Evolutionary conservation across 148 eudicot species (phyloP).

Genomic region (Rhododendron griersonianum): DNA sequence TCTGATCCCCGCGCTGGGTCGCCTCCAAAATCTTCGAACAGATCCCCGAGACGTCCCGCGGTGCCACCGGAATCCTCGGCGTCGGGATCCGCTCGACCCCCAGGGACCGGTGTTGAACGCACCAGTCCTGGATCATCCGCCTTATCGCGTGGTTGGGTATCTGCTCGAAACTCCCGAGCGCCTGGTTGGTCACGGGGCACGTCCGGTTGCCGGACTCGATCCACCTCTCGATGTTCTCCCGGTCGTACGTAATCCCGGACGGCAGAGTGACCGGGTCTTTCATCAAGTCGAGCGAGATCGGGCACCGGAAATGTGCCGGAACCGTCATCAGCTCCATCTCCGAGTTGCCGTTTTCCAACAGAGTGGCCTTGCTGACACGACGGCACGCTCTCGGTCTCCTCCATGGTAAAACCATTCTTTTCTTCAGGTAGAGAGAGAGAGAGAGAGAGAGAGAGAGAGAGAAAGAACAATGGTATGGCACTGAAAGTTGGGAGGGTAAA

Average conservation of each 20-base stretch:
- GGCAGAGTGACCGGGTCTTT: constrained; percentile 85
- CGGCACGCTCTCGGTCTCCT: constrained; percentile 35
- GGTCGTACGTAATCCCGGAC: constrained; percentile 81
- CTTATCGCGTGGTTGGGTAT: constrained; percentile 78
- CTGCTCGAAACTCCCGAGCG: constrained; percentile 38
- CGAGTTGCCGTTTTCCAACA: neutral
- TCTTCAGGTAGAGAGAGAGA: neutral
- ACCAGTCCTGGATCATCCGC: constrained; percentile 87
- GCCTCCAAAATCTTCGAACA: neutral
- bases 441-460: no score
- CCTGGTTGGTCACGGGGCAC: constrained; percentile 77
- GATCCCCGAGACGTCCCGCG: constrained; percentile 36
- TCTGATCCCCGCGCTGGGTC: neutral
- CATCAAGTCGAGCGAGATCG: constrained; percentile 85
- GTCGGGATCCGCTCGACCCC: constrained; percentile 88
- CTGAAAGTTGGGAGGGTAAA: neutral
- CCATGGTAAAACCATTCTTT: constrained; percentile 44
- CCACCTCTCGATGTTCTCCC: constrained; percentile 82
- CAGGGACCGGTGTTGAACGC: constrained; percentile 51
- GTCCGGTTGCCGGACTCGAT: constrained; percentile 59
- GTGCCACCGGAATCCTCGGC: constrained; percentile 52
- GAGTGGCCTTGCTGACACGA: constrained; percentile 2
- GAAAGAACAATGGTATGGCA: neutral
- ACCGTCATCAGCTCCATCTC: constrained; percentile 39
- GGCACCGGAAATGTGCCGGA: constrained; percentile 69